Evolutionary conservation across 495 filamentous ascomycete species (phyloP).

Genomic region (Aspergillus sparsus): DNA sequence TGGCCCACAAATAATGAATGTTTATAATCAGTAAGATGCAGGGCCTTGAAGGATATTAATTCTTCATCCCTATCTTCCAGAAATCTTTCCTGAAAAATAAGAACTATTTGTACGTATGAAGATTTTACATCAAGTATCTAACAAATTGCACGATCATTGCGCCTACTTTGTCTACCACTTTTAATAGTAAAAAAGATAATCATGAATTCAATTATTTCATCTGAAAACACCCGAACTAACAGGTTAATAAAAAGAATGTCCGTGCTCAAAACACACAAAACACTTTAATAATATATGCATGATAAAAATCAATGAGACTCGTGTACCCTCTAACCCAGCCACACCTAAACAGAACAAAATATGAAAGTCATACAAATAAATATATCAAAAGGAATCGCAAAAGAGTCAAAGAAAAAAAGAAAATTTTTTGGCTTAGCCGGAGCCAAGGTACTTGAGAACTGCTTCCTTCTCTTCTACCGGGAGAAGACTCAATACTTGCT

Average conservation of each 20-base stretch:
- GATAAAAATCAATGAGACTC: conserved; percentile 14
- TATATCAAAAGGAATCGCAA: conserved; percentile 6
- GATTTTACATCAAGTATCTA: too few relatives aligned
- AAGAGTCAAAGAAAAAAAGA: conserved; percentile 17
- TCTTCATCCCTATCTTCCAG: too few relatives aligned
- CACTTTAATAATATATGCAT: conserved; percentile 17
- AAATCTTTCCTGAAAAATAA: too few relatives aligned
- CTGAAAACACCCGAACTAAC: conserved; percentile 4
- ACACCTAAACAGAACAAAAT: conserved; percentile 1
- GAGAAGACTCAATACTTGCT: conserved; percentile 80
- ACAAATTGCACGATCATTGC: too few relatives aligned
- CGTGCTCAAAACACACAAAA: conserved; percentile 6
- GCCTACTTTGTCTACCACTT: not conserved
- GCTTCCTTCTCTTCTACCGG: conserved; percentile 85
- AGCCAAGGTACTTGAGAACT: conserved; percentile 69
- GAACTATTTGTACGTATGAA: too few relatives aligned
- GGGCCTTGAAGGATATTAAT: too few relatives aligned
- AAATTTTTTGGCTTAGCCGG: conserved; percentile 32
- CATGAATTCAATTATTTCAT: conserved; percentile 8
- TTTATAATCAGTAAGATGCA: too few relatives aligned
- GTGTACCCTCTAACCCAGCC: conserved; percentile 20
- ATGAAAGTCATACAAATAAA: conserved; percentile 13
- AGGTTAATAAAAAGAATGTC: conserved; percentile 8
- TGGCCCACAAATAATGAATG: too few relatives aligned
- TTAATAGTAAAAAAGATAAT: not conserved